Conservation (phyloP, 768 basidiomycete species). For the Tricholomella constricta region DNA sequence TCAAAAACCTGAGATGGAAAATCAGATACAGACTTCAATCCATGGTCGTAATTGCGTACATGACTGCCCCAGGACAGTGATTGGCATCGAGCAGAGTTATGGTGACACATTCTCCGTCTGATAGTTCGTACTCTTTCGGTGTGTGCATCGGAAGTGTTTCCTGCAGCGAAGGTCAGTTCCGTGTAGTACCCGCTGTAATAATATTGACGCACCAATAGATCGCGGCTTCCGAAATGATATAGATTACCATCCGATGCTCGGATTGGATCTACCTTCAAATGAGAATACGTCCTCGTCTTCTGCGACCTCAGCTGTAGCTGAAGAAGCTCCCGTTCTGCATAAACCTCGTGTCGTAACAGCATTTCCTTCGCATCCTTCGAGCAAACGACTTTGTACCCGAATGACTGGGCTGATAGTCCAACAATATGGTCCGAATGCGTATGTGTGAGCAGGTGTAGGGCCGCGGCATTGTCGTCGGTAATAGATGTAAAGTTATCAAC, state of each 20-base stretch:
- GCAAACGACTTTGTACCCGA: constrained; percentile 73
- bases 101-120: constrained; percentile 56
- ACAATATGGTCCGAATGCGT: constrained; percentile 87
- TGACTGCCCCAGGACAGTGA: constrained; percentile 93
- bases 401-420: constrained; percentile 76
- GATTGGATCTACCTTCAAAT: constrained; percentile 61
- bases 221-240: constrained; percentile 57
- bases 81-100: constrained; percentile 89
- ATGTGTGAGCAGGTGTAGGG: constrained; percentile 82
- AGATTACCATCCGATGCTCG: constrained; percentile 46
- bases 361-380: constrained; percentile 86
- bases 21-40: not conserved
- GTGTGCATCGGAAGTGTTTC: constrained; percentile 59
- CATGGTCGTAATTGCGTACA: constrained; percentile 49
- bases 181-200: not conserved
- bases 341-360: constrained; percentile 77
- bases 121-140: constrained; percentile 64
- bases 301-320: constrained; percentile 53
- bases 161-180: constrained; percentile 34
- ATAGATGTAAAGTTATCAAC: constrained; percentile 77
- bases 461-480: constrained; percentile 36
- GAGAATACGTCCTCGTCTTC: constrained; percentile 60
- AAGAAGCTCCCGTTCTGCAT: constrained; percentile 59
- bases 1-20: constrained; percentile 64
- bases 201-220: constrained; percentile 58